Evolutionary conservation across 83 land plant species (phyloP).

Genomic region (Diphasiastrum complanatum): DNA sequence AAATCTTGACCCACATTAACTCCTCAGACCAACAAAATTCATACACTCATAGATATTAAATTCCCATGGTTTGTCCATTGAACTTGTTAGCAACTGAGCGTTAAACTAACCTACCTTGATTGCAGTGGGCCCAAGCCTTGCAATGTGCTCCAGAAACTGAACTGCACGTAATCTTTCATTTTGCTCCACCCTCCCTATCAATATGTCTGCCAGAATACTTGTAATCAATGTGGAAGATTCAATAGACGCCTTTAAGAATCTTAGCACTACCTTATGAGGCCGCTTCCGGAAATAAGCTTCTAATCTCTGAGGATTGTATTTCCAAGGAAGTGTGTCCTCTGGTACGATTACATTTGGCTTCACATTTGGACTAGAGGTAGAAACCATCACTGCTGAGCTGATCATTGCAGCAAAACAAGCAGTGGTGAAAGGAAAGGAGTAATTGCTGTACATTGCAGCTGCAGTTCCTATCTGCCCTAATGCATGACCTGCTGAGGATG

Average conservation of each 20-base stretch:
- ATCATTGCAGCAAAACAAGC: no score
- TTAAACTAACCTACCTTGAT: constrained; percentile 28
- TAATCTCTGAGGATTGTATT: constrained; percentile 32
- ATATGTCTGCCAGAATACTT: constrained; percentile 24
- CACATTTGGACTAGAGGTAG: no score
- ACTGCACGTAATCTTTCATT: constrained; percentile 27
- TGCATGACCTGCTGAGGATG: no score
- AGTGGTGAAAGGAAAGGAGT: no score
- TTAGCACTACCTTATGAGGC: constrained; percentile 10
- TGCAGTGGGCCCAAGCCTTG: constrained; percentile 38
- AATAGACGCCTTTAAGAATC: constrained; percentile 12
- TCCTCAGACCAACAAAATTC: constrained; percentile 8
- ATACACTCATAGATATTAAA: not conserved
- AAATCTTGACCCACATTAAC: no score
- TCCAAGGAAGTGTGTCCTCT: constrained; percentile 28
- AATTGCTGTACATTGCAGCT: no score
- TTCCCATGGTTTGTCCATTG: not conserved
- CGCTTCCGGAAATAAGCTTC: constrained; percentile 27
- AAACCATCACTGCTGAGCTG: no score
- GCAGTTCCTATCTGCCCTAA: no score
- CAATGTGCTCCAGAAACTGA: constrained; percentile 25
- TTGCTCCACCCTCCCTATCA: constrained; percentile 19
- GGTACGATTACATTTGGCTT: no score
- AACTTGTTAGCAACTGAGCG: not conserved
- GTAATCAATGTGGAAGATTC: constrained; percentile 20